Evolutionary conservation across 2,329 filamentous ascomycete species (phyloP).

Genomic region (Ophiosphaerella herpotricha): DNA sequence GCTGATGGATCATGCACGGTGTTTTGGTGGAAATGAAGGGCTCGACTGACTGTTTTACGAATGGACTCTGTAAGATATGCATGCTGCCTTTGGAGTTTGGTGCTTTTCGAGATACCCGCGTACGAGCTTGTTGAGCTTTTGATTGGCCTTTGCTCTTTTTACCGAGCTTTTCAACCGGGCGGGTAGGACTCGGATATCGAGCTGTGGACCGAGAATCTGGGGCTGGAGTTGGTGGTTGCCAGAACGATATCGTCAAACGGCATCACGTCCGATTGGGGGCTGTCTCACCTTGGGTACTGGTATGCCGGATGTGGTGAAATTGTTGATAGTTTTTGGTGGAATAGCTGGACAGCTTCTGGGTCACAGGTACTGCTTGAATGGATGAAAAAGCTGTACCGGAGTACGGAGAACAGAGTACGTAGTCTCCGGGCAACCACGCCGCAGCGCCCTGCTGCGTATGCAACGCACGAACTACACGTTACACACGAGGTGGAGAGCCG

Average conservation of each 20-base stretch:
- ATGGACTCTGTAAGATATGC: neutral
- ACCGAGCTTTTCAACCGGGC: neutral
- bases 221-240: too few relatives aligned
- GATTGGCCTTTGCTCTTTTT: neutral
- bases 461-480: neutral
- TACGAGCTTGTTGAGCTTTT: neutral
- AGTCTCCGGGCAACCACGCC: neutral
- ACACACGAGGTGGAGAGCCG: conserved; percentile 2
- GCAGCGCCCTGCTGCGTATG: neutral
- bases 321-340: too few relatives aligned
- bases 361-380: too few relatives aligned
- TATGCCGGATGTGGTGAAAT: too few relatives aligned
- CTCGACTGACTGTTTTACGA: neutral
- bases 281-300: too few relatives aligned
- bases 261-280: too few relatives aligned
- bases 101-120: neutral
- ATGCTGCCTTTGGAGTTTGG: neutral
- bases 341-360: too few relatives aligned
- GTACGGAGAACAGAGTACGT: too few relatives aligned
- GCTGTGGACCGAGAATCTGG: too few relatives aligned
- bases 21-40: conserved; percentile 43
- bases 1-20: conserved; percentile 38
- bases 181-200: too few relatives aligned
- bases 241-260: too few relatives aligned
- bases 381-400: too few relatives aligned